Evolutionary conservation across 2,329 filamentous ascomycete species (phyloP), one percentile per base, ranked within the genome.

Genomic region (Cladophialophora exuberans): DNA sequence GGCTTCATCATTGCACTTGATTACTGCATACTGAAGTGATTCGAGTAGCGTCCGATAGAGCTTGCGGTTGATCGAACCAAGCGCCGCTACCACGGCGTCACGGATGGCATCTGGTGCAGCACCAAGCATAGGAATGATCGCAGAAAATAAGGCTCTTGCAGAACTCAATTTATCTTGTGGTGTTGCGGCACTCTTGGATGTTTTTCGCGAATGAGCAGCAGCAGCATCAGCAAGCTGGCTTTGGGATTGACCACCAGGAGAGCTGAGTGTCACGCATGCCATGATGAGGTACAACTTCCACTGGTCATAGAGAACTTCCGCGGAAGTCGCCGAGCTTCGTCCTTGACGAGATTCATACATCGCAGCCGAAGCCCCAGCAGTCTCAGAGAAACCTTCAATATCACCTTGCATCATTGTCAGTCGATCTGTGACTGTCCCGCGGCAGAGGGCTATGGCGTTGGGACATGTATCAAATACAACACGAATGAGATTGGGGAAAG

Each of bases 221-320:
- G 95, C 88, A 31, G 80, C 80, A 58, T 81, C 81, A 10, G 79
- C 76, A 25, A 86, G 77, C 52, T 85, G 83, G 18, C 79, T 79
- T 57, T 82, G 77, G 28, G 77, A 79, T 52, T 83, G 78, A 17
- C 78, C 84, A 7, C 90, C 90, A 7, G 90, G 83, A 62, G 94
- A 94, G 31, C 89, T 92, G 53, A 99, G 79, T 0, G 94, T 97
- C 7, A 93, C 96, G 72, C 95, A 99, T 7, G 93, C 94, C 74
- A 99, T 97, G 52, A 97, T 92, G 22, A 99, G 80, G 70, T 97
- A 97, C 2, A 97, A 78, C 72, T 97, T 97, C 93, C 93, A 99
- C 69, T 99, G 94, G 71, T 97, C 95, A 55, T 99, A 85, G 54
- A 97, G 80, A 18, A 96, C 85, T 65, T 96, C 91, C 0, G 92